phyloP scores from a whole-genome alignment of 176 grass and related monocot species.

The Zea luxurians region DNA sequence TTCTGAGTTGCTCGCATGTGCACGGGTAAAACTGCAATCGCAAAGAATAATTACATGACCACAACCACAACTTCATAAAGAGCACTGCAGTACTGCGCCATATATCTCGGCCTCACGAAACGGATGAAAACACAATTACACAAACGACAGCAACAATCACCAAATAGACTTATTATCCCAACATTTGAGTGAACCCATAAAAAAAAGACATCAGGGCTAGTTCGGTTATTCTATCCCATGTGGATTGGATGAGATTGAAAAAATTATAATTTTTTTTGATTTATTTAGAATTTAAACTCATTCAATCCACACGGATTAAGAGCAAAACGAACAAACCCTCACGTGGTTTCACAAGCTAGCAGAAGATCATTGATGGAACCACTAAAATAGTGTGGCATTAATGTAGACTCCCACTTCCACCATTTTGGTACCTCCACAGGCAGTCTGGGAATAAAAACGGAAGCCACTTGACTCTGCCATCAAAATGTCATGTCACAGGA shows the following conservation, averaged over 20 bases:
- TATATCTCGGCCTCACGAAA: neutral
- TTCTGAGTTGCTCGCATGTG: neutral
- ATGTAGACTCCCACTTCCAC: neutral
- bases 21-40: neutral
- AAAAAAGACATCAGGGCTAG: constrained; percentile 32
- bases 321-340: neutral
- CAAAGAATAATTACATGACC: neutral
- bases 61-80: neutral
- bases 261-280: too few species aligned
- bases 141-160: neutral
- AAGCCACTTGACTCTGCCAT: too few species aligned
- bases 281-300: too few species aligned
- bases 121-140: neutral
- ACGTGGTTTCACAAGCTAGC: constrained; percentile 19
- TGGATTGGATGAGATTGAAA: too few species aligned
- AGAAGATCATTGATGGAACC: constrained; percentile 8
- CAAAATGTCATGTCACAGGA: constrained; percentile 10
- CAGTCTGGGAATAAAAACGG: too few species aligned
- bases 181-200: constrained; percentile 23
- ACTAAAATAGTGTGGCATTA: neutral
- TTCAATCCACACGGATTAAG: too few species aligned
- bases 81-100: neutral
- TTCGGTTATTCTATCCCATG: too few species aligned
- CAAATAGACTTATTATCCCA: constrained; percentile 7
- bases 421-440: constrained; percentile 33